Conservation (phyloP, 106 monocot species). For the Platanthera guangdongensis region DNA sequence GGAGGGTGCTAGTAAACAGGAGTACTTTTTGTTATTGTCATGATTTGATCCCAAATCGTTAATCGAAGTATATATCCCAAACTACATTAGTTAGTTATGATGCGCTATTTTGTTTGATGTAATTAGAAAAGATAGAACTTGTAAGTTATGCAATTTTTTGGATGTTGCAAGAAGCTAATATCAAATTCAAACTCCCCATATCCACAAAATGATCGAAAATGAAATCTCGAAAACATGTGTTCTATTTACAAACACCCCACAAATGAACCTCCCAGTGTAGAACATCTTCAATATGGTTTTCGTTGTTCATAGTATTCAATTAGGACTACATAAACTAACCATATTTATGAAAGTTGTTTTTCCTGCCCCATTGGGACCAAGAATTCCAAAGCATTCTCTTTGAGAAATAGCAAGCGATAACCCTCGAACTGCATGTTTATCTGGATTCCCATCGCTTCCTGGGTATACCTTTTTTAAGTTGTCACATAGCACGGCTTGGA, state of each 20-base stretch:
- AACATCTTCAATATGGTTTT: background rate
- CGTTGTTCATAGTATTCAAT: background rate
- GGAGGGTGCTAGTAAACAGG: too few relatives aligned
- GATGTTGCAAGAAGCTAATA: too few relatives aligned
- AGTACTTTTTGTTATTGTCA: too few relatives aligned
- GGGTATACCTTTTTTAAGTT: conserved; percentile 26
- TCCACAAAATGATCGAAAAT: too few relatives aligned
- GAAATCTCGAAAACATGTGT: too few relatives aligned
- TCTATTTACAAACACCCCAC: too few relatives aligned
- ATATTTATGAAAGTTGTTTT: conserved; percentile 46
- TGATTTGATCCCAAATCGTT: too few relatives aligned
- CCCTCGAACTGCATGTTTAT: conserved; percentile 32
- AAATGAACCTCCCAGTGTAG: background rate
- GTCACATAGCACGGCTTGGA: conserved; percentile 20
- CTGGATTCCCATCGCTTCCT: conserved; percentile 28
- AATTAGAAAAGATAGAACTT: too few relatives aligned
- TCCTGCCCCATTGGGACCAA: conserved; percentile 43
- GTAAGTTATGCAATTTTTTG: too few relatives aligned
- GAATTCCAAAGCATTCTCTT: conserved; percentile 40
- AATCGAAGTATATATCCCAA: too few relatives aligned
- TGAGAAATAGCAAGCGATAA: conserved; percentile 25
- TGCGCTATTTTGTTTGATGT: too few relatives aligned
- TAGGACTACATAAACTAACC: conserved; percentile 15
- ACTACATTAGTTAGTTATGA: too few relatives aligned
- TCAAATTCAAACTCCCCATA: background rate